These are phyloP conservation scores for Coriaria nepalensis DNA, from an alignment of 306 rosid species.

Conservation along the genomic window DNA sequence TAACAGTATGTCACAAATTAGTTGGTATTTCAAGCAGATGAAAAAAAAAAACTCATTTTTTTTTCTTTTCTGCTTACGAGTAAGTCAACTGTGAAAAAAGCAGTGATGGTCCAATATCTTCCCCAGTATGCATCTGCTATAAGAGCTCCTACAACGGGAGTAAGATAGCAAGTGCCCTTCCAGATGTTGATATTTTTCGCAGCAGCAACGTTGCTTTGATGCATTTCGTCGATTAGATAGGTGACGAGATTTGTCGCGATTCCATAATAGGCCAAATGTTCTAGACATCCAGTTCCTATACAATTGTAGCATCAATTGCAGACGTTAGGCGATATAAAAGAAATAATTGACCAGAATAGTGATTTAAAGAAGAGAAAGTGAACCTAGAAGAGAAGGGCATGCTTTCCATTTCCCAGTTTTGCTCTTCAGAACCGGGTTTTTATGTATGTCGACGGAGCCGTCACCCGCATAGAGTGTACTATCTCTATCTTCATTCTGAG, in stretches of 20 bases:
- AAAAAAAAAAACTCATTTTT: no score
- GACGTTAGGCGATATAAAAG: background rate
- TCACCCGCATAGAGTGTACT: constrained; percentile 40
- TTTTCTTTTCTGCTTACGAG: no score
- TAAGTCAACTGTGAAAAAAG: constrained; percentile 64
- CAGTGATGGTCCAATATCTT: constrained; percentile 94
- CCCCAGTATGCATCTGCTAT: constrained; percentile 98
- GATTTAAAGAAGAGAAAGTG: background rate
- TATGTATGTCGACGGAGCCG: constrained; percentile 36
- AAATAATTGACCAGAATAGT: no score
- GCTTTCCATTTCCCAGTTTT: constrained; percentile 54
- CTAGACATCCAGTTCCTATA: constrained; percentile 84
- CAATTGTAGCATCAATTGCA: no score
- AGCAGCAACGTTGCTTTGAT: constrained; percentile 77
- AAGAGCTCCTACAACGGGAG: constrained; percentile 93
- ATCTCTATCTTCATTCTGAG: constrained; percentile 22
- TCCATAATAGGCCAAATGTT: constrained; percentile 90
- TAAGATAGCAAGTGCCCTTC: constrained; percentile 95
- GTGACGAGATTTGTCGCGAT: constrained; percentile 86
- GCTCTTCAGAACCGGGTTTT: constrained; percentile 29
- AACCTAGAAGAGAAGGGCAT: constrained; percentile 48
- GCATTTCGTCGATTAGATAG: constrained; percentile 70
- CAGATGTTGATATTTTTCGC: constrained; percentile 93
- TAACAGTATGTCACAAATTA: no score
- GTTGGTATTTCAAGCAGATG: no score